Conservation (phyloP, 169 alveolate genomes). For the Plasmodium adleri region DNA sequence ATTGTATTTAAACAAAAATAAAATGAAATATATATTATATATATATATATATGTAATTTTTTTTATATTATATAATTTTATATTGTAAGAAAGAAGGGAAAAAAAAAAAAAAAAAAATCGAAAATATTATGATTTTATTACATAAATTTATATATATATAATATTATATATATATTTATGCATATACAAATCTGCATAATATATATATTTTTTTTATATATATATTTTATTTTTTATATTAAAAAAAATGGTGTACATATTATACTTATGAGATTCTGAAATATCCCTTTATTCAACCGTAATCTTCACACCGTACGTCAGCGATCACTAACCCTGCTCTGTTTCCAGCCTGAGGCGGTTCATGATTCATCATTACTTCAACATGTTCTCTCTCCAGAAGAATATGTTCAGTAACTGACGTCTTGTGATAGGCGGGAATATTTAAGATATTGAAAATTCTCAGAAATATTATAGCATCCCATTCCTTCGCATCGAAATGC, state of each 20-base stretch:
- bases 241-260: slow-evolving; percentile 60
- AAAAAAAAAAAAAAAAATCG: no score
- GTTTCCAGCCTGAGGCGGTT: slow-evolving; percentile 78
- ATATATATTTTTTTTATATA: background rate
- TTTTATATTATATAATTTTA: no score
- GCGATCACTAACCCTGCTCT: slow-evolving; percentile 78
- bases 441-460: slow-evolving; percentile 5
- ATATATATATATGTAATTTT: no score
- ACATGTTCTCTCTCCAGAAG: slow-evolving; percentile 52
- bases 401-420: slow-evolving; percentile 54
- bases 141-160: no score
- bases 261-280: slow-evolving; percentile 15
- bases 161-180: no score
- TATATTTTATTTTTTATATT: background rate
- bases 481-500: slow-evolving; percentile 24
- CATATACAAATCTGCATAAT: no score
- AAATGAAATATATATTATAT: no score
- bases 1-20: no score
- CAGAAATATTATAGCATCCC: slow-evolving; percentile 57
- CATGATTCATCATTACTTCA: slow-evolving; percentile 68
- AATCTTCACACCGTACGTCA: slow-evolving; percentile 75
- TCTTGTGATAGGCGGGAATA: slow-evolving; percentile 69
- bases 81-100: no score
- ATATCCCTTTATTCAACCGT: slow-evolving; percentile 36
- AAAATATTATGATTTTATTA: no score